These are phyloP conservation scores for Penicillium sp. DNA, from an alignment of 2,329 filamentous ascomycete genomes.

Conservation along the genomic window DNA sequence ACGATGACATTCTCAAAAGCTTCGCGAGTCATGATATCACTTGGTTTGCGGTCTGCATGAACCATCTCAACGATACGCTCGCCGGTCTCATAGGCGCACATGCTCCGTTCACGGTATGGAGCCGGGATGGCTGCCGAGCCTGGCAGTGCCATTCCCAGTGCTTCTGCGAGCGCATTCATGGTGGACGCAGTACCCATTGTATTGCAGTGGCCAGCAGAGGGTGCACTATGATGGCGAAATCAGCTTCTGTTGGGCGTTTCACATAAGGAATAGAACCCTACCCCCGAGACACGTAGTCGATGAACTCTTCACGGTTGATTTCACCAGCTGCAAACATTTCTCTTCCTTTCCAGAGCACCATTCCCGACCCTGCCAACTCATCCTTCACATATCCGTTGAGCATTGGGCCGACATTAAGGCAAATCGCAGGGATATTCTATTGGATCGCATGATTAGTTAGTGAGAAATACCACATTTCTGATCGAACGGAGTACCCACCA, in stretches of 20 bases:
- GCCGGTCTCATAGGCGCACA: conserved; percentile 51
- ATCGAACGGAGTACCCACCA: conserved; percentile 33
- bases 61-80: conserved; percentile 53
- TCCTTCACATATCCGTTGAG: conserved; percentile 49
- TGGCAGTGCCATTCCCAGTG: conserved; percentile 53
- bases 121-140: conserved; percentile 54
- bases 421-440: conserved; percentile 52
- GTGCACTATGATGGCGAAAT: conserved; percentile 30
- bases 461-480: too few relatives aligned
- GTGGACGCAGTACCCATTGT: conserved; percentile 56
- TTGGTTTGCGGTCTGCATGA: conserved; percentile 49
- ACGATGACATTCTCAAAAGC: conserved; percentile 59
- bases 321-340: conserved; percentile 50
- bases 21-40: conserved; percentile 54
- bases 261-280: conserved; percentile 21
- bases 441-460: background rate
- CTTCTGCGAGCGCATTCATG: conserved; percentile 54
- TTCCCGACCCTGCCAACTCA: conserved; percentile 46
- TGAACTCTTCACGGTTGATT: conserved; percentile 45
- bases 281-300: conserved; percentile 48
- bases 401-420: conserved; percentile 55
- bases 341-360: conserved; percentile 50
- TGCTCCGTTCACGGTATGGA: conserved; percentile 48
- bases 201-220: conserved; percentile 52
- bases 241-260: background rate